These are phyloP conservation scores for Claviceps sp. DNA, from an alignment of 2,329 filamentous ascomycete genomes.

Conservation along the genomic window DNA sequence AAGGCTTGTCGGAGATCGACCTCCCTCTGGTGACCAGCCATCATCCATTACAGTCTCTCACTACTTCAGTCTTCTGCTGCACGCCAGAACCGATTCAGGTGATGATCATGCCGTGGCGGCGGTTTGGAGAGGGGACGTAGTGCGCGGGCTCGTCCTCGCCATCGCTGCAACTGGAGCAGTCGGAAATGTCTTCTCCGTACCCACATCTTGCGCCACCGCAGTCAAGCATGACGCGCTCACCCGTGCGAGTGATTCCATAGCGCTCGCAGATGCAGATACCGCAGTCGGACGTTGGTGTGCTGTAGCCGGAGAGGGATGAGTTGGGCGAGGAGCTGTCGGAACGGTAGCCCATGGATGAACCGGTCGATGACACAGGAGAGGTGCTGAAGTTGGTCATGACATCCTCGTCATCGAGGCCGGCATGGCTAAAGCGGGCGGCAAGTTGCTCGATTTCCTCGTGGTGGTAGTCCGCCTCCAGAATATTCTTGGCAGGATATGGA, in stretches of 20 bases:
- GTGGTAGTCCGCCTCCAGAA: constrained; percentile 70
- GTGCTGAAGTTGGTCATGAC: constrained; percentile 39
- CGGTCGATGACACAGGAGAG: constrained; percentile 51
- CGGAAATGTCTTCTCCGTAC: constrained; percentile 56
- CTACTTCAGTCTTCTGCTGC: neutral
- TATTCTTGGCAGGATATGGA: constrained; percentile 74
- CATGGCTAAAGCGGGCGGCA: constrained; percentile 55
- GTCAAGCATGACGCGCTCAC: constrained; percentile 90
- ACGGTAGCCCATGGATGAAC: constrained; percentile 58
- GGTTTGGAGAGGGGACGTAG: constrained; percentile 35
- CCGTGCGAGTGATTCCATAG: constrained; percentile 89
- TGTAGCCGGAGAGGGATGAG: constrained; percentile 64
- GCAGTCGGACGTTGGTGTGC: constrained; percentile 63
- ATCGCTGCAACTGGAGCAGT: constrained; percentile 57
- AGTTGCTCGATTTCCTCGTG: constrained; percentile 67
- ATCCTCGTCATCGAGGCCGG: constrained; percentile 45
- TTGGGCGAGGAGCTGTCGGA: constrained; percentile 63
- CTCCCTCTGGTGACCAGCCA: constrained; percentile 5
- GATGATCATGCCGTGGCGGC: constrained; percentile 52
- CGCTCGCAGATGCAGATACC: constrained; percentile 84
- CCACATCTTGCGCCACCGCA: constrained; percentile 83
- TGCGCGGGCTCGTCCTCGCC: constrained; percentile 37
- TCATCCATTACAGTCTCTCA: neutral
- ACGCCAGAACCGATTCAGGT: constrained; percentile 17
- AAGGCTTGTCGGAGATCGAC: constrained; percentile 18